Evolutionary conservation across 148 eudicot genomes (phyloP).

Genomic region (Camellia sinensis): DNA sequence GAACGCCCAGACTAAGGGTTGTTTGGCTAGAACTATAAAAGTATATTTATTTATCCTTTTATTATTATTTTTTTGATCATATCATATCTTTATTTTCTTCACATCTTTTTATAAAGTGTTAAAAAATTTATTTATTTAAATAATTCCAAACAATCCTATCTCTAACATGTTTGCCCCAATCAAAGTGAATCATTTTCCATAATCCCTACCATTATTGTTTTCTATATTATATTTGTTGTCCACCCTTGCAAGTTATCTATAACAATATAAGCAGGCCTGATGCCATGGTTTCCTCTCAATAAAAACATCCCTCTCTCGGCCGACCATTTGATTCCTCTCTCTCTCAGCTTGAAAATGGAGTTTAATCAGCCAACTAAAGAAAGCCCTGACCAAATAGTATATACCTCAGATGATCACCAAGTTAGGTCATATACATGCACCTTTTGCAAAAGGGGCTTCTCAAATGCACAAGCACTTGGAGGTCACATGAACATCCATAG

Average conservation of each 20-base stretch:
- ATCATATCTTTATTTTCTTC: too few relatives aligned
- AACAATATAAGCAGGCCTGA: too few relatives aligned
- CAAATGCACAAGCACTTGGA: constrained; percentile 42
- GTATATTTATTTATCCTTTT: too few relatives aligned
- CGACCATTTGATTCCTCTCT: constrained; percentile 8
- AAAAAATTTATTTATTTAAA: too few relatives aligned
- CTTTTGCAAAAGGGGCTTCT: constrained; percentile 50
- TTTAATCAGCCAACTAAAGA: neutral
- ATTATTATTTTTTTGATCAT: too few relatives aligned
- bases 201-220: too few relatives aligned
- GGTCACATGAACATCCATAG: constrained; percentile 51
- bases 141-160: too few relatives aligned
- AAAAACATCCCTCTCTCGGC: neutral
- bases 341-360: constrained; percentile 9
- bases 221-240: neutral
- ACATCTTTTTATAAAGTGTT: too few relatives aligned
- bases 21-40: too few relatives aligned
- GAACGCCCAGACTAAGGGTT: too few relatives aligned
- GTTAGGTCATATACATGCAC: constrained; percentile 35
- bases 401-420: constrained; percentile 4
- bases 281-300: neutral
- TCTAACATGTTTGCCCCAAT: too few relatives aligned
- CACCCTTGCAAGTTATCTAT: neutral
- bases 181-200: too few relatives aligned
- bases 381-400: neutral